A percentile compares a stretch with the other conserved stretches of the same genome.
Evolutionary conservation across 345 rosid species (phyloP).

Genomic region (Hibiscus syriacus): DNA sequence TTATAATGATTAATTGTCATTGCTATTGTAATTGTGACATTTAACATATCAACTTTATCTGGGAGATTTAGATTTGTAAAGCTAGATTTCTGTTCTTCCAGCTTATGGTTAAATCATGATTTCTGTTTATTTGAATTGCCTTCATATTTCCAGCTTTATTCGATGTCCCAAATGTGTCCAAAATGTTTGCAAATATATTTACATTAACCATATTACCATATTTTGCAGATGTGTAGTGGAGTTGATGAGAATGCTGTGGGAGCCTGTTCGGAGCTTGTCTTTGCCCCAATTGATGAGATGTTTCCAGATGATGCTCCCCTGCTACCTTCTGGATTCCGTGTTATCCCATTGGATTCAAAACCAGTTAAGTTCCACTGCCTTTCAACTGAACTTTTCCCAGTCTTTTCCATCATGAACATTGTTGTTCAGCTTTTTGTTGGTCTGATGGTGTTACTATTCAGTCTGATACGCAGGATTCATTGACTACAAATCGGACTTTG

Average conservation of each 20-base stretch:
- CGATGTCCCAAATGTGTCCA: too few species aligned
- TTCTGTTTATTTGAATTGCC: background rate
- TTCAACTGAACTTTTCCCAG: background rate
- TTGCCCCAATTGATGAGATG: slow-evolving; percentile 98
- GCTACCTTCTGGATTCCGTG: slow-evolving; percentile 93
- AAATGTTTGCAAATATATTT: too few species aligned
- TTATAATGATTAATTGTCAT: background rate
- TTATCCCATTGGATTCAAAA: slow-evolving; percentile 88
- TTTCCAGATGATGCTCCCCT: slow-evolving; percentile 96
- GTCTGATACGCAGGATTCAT: slow-evolving; percentile 57
- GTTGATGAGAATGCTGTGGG: slow-evolving; percentile 90
- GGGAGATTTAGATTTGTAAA: too few species aligned
- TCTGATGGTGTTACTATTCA: slow-evolving; percentile 23
- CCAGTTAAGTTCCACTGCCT: slow-evolving; percentile 37
- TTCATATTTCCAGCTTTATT: background rate
- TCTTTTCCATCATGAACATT: background rate
- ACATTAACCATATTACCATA: background rate
- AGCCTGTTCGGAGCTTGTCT: slow-evolving; percentile 84
- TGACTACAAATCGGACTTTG: slow-evolving; percentile 57
- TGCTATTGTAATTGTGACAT: background rate
- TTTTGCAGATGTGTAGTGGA: slow-evolving; percentile 78
- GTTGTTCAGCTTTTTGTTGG: background rate
- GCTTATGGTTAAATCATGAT: background rate
- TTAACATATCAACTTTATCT: background rate
- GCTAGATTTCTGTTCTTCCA: background rate